These are phyloP conservation scores for Naganishia sp. DNA, from an alignment of 1,284 basidiomycete genomes.

Conservation along the genomic window DNA sequence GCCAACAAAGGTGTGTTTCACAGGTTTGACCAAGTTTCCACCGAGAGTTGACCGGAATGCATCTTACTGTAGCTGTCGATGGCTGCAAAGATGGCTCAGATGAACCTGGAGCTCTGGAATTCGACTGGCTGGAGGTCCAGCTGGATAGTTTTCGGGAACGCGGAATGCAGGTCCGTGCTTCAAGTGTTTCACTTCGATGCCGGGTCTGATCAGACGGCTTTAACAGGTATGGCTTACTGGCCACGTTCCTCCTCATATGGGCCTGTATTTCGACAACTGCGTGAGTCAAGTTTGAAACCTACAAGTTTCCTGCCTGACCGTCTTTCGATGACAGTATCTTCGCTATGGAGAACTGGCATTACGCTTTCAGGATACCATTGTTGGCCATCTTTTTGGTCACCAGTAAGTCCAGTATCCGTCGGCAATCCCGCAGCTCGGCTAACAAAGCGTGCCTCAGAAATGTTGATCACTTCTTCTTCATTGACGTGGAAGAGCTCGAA, in stretches of 20 bases:
- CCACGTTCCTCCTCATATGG: conserved; percentile 66
- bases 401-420: conserved; percentile 53
- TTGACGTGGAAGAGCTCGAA: conserved; percentile 52
- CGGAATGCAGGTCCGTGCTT: conserved; percentile 68
- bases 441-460: conserved; percentile 42
- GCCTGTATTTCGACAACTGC: conserved; percentile 83
- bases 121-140: conserved; percentile 90
- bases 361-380: conserved; percentile 83
- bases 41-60: conserved; percentile 1
- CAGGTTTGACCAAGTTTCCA: conserved; percentile 20
- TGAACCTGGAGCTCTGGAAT: conserved; percentile 79
- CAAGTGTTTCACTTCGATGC: conserved; percentile 30
- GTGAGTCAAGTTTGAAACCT: conserved; percentile 56
- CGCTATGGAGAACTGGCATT: conserved; percentile 80
- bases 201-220: conserved; percentile 24
- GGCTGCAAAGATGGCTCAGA: conserved; percentile 64
- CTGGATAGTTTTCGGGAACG: conserved; percentile 68
- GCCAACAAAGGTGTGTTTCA: conserved; percentile 72
- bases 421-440: not conserved
- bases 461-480: conserved; percentile 56
- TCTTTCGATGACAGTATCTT: conserved; percentile 60
- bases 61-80: conserved; percentile 50
- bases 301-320: not conserved
- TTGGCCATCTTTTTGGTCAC: conserved; percentile 82
- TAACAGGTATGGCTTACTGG: conserved; percentile 58